A percentile compares a stretch with the other conserved stretches of the same genome.
These are phyloP conservation scores for Recurvomyces mirabilis DNA, from an alignment of 495 filamentous ascomycete genomes.

Conservation along the genomic window DNA sequence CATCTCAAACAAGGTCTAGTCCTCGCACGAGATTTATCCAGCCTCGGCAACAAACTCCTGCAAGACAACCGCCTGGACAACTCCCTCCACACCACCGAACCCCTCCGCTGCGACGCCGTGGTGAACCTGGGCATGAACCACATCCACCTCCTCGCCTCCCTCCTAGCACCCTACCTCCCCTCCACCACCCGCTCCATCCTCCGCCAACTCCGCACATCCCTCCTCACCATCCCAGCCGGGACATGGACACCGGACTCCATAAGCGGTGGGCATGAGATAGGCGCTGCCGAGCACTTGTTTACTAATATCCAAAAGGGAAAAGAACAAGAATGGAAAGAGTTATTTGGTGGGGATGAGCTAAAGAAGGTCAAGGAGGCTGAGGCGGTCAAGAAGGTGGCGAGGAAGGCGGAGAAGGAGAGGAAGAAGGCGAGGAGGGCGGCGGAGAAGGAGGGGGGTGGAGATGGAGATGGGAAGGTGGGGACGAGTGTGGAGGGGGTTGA, in stretches of 20 bases:
- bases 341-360: conserved; percentile 66
- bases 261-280: conserved; percentile 66
- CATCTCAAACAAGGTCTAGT: conserved; percentile 63
- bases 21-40: conserved; percentile 58
- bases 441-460: no score
- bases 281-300: conserved; percentile 74
- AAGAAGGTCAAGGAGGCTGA: conserved; percentile 54
- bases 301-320: conserved; percentile 71
- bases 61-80: conserved; percentile 79
- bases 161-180: conserved; percentile 78
- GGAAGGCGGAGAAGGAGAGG: conserved; percentile 45
- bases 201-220: conserved; percentile 55
- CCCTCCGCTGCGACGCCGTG: conserved; percentile 61
- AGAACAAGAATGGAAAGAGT: conserved; percentile 67
- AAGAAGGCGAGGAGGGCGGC: conserved; percentile 50
- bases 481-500: neutral
- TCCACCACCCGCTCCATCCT: conserved; percentile 64
- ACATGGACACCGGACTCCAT: conserved; percentile 54
- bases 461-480: conserved; percentile 20
- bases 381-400: conserved; percentile 37
- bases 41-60: conserved; percentile 68
- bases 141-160: conserved; percentile 63
- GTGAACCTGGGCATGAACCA: conserved; percentile 69
- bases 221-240: conserved; percentile 57
- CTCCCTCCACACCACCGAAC: conserved; percentile 57